Base-by-base conservation (phyloP, 2,329 filamentous ascomycete genomes). In the Juglanconis sp. region DNA sequence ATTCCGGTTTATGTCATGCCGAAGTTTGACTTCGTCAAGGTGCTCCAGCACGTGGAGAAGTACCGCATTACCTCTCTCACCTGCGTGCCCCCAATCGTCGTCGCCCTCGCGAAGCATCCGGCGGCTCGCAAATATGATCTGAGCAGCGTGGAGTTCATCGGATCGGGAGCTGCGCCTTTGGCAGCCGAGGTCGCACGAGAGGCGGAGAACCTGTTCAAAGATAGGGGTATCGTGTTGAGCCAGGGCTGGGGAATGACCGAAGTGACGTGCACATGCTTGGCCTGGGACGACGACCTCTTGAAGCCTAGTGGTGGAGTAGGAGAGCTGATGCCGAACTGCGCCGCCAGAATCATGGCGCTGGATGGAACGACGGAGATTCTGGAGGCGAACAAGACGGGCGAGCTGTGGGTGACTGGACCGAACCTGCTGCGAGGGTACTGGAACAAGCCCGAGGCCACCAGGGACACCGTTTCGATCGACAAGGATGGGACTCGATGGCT, bases 211-310 rank as follows among this genome's bases (percentile, higher is more conserved):
- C 68, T 87, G 59, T 86, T 86, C 78, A 72, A 72, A 2, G 57
- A 64, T 32, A 68, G 69, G 3, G 66, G 70, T 1, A 58, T 81
- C 7, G 56, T 65, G 2, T 64, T 81, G 11, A 76, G 77, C 69
- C 91, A 94, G 72, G 91, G 90, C 4, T 96, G 90, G 89, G 92
- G 92, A 5, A 94, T 96, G 91, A 95, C 91, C 1, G 91, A 95
- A 71, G 76, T 83, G 3, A 95, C 91, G 0, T 94, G 91, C 71
- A 86, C 88, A 0, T 79, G 83, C 17, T 80, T 90, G 11, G 80
- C 80, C 6, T 92, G 87, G 81, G 79, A 89, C 64, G 35, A 73
- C 72, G 24, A 44, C 10, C 34, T 17, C 17, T 24, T 63, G 17
- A 49, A 44, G 46, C 38, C 51, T 10, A 67, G 79, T 67, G 61